These are phyloP conservation scores for Trypanosoma vivax DNA, from an alignment of 208 protist species.

Conservation along the genomic window DNA sequence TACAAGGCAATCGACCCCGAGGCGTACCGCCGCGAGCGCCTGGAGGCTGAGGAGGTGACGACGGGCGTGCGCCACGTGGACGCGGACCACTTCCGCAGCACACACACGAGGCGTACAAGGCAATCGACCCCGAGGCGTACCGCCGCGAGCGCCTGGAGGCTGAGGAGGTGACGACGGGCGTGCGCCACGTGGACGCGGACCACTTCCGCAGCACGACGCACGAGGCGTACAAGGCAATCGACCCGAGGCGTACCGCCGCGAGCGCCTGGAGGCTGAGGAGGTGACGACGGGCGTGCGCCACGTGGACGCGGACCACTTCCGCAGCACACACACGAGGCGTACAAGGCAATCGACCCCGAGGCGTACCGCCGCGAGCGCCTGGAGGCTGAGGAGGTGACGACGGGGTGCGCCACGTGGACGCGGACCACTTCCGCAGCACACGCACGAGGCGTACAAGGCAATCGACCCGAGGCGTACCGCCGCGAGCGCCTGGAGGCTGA, in stretches of 20 bases:
- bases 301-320: constrained; percentile 6
- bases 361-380: neutral
- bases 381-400: neutral
- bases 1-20: constrained; percentile 2
- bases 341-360: constrained; percentile 1
- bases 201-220: constrained; percentile 12
- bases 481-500: no score
- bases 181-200: neutral
- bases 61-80: neutral
- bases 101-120: neutral
- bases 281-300: neutral
- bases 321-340: constrained; percentile 13
- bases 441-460: constrained; percentile 12
- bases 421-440: constrained; percentile 18
- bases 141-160: neutral
- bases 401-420: constrained; percentile 5
- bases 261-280: neutral
- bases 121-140: constrained; percentile 1
- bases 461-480: no score
- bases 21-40: neutral
- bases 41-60: neutral
- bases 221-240: constrained; percentile 11
- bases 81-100: neutral
- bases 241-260: neutral
- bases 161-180: neutral